Percentiles rank a stretch among this genome's conserved stretches.
These are phyloP conservation scores for Entonaema liquescens DNA, from an alignment of 495 filamentous ascomycete species.

Conservation along the genomic window DNA sequence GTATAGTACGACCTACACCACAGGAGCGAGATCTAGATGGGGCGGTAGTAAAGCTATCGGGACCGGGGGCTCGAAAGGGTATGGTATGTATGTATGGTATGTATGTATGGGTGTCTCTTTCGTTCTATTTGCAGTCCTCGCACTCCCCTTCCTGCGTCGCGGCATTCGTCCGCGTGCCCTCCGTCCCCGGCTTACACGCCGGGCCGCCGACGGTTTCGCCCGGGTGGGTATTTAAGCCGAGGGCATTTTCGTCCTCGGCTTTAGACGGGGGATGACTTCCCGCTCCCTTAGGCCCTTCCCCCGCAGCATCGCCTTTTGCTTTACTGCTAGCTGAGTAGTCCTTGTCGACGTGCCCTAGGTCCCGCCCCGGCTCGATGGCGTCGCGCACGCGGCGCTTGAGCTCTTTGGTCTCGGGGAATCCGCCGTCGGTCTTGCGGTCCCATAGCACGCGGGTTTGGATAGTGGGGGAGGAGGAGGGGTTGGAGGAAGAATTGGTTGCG, in stretches of 20 bases:
- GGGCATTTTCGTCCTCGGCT: constrained; percentile 13
- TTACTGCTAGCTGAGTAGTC: constrained; percentile 37
- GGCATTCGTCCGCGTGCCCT: constrained; percentile 24
- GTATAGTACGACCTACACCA: not conserved
- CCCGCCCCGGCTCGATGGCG: constrained; percentile 76
- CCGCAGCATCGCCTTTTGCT: not conserved
- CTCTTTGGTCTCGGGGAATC: constrained; percentile 91
- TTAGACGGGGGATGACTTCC: not conserved
- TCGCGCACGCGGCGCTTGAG: constrained; percentile 91
- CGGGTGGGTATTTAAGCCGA: constrained; percentile 26
- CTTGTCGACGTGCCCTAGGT: constrained; percentile 85
- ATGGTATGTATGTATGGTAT: not conserved
- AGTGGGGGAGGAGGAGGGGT: constrained; percentile 66
- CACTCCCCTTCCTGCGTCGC: constrained; percentile 23
- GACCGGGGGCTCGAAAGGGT: not conserved
- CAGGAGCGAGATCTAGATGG: not conserved
- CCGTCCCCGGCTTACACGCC: constrained; percentile 17
- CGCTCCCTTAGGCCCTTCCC: too few species aligned
- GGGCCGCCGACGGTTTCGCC: constrained; percentile 23
- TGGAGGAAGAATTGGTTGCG: constrained; percentile 11
- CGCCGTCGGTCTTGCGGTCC: constrained; percentile 88
- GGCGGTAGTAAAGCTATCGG: not conserved
- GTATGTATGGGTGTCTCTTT: not conserved
- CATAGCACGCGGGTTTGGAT: constrained; percentile 65
- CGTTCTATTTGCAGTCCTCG: constrained; percentile 39